phyloP scores from a whole-genome alignment of 202 grass and related monocot genomes.

The Eragrostis tef region DNA sequence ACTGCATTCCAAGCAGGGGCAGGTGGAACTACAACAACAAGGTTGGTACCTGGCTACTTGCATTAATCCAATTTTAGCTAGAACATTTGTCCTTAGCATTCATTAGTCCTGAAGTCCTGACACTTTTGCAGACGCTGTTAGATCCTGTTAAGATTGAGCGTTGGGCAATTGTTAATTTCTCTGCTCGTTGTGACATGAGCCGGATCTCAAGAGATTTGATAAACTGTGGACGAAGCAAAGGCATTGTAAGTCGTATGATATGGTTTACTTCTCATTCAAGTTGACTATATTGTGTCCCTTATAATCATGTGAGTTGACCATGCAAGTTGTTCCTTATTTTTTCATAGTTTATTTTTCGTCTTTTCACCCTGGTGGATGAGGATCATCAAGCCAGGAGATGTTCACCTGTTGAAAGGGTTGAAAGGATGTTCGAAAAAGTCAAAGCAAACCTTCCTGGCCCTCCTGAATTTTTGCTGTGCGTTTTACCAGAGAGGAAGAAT shows the following conservation, averaged over 20 bases:
- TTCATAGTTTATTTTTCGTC: conserved; percentile 65
- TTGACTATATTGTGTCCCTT: conserved; percentile 15
- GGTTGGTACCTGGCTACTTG: conserved; percentile 51
- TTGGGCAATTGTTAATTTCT: conserved; percentile 97
- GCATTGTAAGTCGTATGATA: conserved; percentile 68
- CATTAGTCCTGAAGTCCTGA: conserved; percentile 26
- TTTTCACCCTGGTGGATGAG: conserved; percentile 72
- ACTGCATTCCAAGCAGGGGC: conserved; percentile 66
- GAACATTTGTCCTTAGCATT: conserved; percentile 37
- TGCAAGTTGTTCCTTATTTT: conserved; percentile 37
- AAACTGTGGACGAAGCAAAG: conserved; percentile 84
- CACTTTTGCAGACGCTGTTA: conserved; percentile 63
- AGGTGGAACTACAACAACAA: conserved; percentile 95
- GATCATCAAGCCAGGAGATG: conserved; percentile 70
- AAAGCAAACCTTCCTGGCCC: conserved; percentile 56
- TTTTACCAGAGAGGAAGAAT: conserved; percentile 87
- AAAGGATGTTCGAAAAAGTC: conserved; percentile 85
- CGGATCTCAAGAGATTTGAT: conserved; percentile 80
- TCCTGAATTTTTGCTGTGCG: conserved; percentile 83
- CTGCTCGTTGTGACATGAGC: conserved; percentile 85
- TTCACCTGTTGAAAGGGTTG: conserved; percentile 75
- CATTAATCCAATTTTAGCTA: conserved; percentile 18
- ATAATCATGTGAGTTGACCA: conserved; percentile 25
- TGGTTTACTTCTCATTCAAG: conserved; percentile 30
- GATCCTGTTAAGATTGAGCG: conserved; percentile 66